A percentile compares a stretch with the other conserved stretches of the same genome.
Conservation (phyloP, 75 land plant species). For the Sequoiadendron giganteum region DNA sequence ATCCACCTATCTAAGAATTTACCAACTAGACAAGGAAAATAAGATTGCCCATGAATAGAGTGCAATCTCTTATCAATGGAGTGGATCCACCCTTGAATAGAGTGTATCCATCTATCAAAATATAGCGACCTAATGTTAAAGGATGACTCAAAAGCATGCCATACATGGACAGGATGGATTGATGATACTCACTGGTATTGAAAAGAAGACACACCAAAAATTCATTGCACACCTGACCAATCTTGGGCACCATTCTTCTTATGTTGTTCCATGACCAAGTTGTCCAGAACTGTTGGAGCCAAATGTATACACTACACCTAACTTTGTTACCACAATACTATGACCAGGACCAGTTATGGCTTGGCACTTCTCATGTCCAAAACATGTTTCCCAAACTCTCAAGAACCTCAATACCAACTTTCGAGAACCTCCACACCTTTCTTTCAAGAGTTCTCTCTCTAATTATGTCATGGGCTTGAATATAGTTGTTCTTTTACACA, state of each 20-base stretch:
- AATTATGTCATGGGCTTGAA: conserved; percentile 65
- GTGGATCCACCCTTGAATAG: no score
- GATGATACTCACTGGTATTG: no score
- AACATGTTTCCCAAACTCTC: conserved; percentile 66
- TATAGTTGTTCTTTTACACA: conserved; percentile 74
- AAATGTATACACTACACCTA: conserved; percentile 66
- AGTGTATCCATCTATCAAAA: no score
- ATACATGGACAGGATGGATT: no score
- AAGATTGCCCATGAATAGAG: no score
- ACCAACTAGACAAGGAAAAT: no score
- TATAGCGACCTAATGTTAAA: no score
- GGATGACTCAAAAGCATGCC: no score
- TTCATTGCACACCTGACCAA: conserved; percentile 50
- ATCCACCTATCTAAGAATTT: no score
- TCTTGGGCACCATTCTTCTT: conserved; percentile 72
- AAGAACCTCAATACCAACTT: conserved; percentile 72
- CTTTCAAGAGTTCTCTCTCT: conserved; percentile 46
- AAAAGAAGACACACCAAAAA: no score
- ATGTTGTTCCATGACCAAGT: conserved; percentile 79
- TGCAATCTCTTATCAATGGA: no score
- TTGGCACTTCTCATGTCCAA: conserved; percentile 64
- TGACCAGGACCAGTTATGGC: conserved; percentile 93
- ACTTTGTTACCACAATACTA: conserved; percentile 73
- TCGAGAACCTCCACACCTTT: conserved; percentile 82
- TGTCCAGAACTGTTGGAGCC: conserved; percentile 84